Conservation (phyloP, 768 basidiomycete genomes). For the Sistotremastrum suecicum region DNA sequence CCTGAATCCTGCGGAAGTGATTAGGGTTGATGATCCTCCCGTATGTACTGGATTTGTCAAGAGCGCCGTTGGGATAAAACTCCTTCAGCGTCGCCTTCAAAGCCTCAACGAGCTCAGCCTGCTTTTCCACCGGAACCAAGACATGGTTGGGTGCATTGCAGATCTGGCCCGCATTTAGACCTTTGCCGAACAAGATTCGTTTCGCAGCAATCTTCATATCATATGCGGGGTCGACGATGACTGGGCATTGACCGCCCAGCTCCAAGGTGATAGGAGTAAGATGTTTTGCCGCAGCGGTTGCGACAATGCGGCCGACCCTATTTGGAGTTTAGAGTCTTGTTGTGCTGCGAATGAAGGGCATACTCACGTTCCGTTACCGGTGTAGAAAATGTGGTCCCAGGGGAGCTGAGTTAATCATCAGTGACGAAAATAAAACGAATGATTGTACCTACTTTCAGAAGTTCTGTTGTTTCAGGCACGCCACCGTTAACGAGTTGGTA, state of each 20-base stretch:
- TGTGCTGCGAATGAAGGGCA: too few relatives aligned
- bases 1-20: constrained; percentile 47
- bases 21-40: constrained; percentile 36
- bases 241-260: constrained; percentile 54
- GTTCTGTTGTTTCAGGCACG: constrained; percentile 5
- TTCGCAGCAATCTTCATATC: constrained; percentile 53
- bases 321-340: too few relatives aligned
- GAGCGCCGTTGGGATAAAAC: constrained; percentile 40
- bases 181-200: constrained; percentile 76
- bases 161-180: constrained; percentile 55
- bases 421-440: too few relatives aligned
- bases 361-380: too few relatives aligned
- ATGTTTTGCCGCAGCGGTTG: constrained; percentile 61
- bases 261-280: constrained; percentile 56
- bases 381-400: too few relatives aligned
- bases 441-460: too few relatives aligned
- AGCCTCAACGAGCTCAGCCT: constrained; percentile 26
- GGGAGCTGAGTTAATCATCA: too few relatives aligned
- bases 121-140: constrained; percentile 27
- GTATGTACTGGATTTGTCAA: constrained; percentile 25
- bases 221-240: constrained; percentile 53
- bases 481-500: constrained; percentile 8
- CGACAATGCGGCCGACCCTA: constrained; percentile 50
- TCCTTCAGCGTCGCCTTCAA: constrained; percentile 35
- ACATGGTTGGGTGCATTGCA: constrained; percentile 53